phyloP scores from a whole-genome alignment of 441 rosid genomes.

The California macrophylla region DNA sequence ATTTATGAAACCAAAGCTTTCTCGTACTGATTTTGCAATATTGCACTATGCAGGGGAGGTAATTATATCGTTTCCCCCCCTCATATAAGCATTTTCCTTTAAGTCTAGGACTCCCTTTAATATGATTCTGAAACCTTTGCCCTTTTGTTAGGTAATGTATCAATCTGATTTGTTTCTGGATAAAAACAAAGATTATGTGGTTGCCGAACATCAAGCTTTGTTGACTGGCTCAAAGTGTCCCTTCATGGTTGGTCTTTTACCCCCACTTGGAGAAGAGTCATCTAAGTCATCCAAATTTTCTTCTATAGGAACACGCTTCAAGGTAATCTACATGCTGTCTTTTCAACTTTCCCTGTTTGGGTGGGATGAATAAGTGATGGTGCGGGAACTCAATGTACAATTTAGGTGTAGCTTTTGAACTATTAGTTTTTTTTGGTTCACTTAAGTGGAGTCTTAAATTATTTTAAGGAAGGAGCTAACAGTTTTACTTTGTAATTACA shows the following conservation, averaged over 20 bases:
- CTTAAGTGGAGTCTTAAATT: not conserved
- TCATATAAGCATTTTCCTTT: conserved; percentile 14
- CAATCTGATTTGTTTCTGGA: conserved; percentile 92
- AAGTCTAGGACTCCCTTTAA: not conserved
- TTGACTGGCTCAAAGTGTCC: conserved; percentile 71
- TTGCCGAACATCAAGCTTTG: conserved; percentile 97
- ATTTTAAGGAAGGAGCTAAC: not conserved
- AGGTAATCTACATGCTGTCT: conserved; percentile 41
- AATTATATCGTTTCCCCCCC: conserved; percentile 2
- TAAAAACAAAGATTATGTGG: conserved; percentile 97
- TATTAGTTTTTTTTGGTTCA: not conserved
- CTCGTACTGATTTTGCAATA: conserved; percentile 90
- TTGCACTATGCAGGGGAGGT: conserved; percentile 99
- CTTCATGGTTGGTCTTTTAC: conserved; percentile 79
- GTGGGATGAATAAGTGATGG: not conserved
- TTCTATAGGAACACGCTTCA: conserved; percentile 95
- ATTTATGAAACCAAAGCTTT: conserved; percentile 94
- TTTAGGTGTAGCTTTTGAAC: not conserved
- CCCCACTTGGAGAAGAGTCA: conserved; percentile 82
- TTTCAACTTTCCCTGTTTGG: not conserved
- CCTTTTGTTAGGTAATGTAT: conserved; percentile 53
- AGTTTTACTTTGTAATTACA: conserved; percentile 31
- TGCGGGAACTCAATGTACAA: not conserved
- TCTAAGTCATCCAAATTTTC: conserved; percentile 96
- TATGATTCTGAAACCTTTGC: conserved; percentile 7